These are phyloP conservation scores for Cercospora nicotianae DNA, from an alignment of 2,329 filamentous ascomycete genomes.

Conservation along the genomic window DNA sequence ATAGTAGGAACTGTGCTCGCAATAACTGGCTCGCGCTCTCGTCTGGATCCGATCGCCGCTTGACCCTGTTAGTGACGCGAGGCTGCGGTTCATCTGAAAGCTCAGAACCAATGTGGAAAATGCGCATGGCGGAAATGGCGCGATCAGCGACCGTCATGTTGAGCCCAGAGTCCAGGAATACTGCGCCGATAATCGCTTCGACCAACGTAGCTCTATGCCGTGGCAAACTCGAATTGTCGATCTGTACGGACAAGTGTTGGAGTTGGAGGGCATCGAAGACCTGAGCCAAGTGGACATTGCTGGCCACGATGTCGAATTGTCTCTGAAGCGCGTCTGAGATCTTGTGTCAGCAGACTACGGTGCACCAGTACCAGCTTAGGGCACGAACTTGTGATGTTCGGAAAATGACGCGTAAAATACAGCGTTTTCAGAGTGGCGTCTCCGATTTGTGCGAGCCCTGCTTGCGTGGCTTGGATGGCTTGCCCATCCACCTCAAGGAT, in stretches of 20 bases:
- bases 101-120: neutral
- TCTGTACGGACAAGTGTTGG: neutral
- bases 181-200: neutral
- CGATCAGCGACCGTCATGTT: neutral
- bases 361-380: neutral
- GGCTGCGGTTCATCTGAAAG: neutral
- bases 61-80: neutral
- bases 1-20: neutral
- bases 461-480: neutral
- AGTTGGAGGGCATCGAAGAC: neutral
- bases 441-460: neutral
- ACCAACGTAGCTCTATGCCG: neutral
- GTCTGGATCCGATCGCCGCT: neutral
- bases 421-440: neutral
- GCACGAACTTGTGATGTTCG: neutral
- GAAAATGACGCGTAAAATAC: neutral
- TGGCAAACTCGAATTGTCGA: neutral
- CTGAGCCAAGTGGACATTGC: neutral
- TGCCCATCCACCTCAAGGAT: neutral
- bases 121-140: neutral
- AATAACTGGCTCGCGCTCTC: neutral
- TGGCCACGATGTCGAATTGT: neutral
- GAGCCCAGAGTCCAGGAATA: neutral
- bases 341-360: neutral
- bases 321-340: neutral